Evolutionary conservation across 2,329 filamentous ascomycete species (phyloP).

Genomic region (Diaporthe australafricana): DNA sequence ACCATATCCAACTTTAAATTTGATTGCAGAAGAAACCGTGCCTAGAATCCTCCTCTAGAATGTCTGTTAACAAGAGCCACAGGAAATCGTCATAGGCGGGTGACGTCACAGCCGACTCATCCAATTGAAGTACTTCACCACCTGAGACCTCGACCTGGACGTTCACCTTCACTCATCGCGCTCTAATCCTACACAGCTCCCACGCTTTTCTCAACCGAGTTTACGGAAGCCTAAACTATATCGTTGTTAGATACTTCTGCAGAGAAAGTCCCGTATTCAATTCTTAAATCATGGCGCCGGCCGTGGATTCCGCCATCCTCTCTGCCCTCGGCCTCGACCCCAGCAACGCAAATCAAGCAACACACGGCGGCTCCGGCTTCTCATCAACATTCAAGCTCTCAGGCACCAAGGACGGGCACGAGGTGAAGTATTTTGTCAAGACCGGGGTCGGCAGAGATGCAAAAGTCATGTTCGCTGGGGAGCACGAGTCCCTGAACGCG

Average conservation of each 20-base stretch:
- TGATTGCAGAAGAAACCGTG: background rate
- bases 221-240: background rate
- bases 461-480: constrained; percentile 80
- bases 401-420: constrained; percentile 39
- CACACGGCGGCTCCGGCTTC: constrained; percentile 76
- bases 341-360: constrained; percentile 63
- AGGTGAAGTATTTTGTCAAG: constrained; percentile 76
- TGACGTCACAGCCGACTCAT: constrained; percentile 29
- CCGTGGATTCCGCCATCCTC: constrained; percentile 72
- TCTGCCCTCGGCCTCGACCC: constrained; percentile 70
- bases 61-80: background rate
- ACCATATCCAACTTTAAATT: background rate
- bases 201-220: background rate
- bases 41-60: background rate
- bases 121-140: background rate
- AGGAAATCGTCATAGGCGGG: background rate
- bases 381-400: constrained; percentile 67
- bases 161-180: background rate
- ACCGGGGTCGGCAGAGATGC: constrained; percentile 70
- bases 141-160: background rate
- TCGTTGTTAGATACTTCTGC: background rate
- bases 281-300: constrained; percentile 51
- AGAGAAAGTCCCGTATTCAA: background rate
- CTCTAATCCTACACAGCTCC: background rate
- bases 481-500: constrained; percentile 86